phyloP scores from a whole-genome alignment of 202 grass and related monocot genomes.

The Zoysia matrella region DNA sequence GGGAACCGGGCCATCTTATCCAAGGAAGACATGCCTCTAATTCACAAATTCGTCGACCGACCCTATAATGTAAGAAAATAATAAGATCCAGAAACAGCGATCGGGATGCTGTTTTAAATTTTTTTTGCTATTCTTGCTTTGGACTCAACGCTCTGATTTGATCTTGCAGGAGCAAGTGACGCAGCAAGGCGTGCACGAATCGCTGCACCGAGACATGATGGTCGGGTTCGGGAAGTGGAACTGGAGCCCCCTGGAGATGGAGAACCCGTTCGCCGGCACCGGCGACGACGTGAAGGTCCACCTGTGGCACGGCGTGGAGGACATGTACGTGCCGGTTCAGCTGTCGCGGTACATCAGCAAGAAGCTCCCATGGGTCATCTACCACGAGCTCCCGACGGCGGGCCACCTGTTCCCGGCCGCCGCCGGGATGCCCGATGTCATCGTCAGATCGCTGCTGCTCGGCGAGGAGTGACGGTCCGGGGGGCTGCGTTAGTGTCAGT shows the following conservation, averaged over 20 bases:
- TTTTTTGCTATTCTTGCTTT: neutral
- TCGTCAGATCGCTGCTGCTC: conserved; percentile 61
- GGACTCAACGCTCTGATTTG: neutral
- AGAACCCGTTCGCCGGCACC: conserved; percentile 58
- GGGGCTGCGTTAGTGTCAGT: neutral
- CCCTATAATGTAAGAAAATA: conserved; percentile 19
- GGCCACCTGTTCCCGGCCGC: conserved; percentile 66
- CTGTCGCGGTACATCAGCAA: conserved; percentile 68
- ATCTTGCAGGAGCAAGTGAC: conserved; percentile 48
- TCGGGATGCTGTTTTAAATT: no score
- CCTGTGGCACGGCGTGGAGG: conserved; percentile 80
- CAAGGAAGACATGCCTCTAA: conserved; percentile 27
- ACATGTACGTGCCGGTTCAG: conserved; percentile 56
- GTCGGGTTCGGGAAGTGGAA: conserved; percentile 74
- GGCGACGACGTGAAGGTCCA: conserved; percentile 59
- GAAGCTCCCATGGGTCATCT: conserved; percentile 74
- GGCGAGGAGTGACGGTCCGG: conserved; percentile 4
- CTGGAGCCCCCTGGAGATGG: conserved; percentile 71
- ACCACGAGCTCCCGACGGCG: conserved; percentile 76
- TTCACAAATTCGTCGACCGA: neutral
- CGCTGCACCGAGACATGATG: conserved; percentile 73
- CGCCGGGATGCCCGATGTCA: conserved; percentile 63
- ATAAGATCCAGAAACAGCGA: neutral
- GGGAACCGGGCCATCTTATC: conserved; percentile 7
- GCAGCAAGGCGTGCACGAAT: conserved; percentile 69